Percentiles rank a stretch among this genome's conserved stretches.
These are phyloP conservation scores for Pichia membranifaciens DNA, from an alignment of 805 yeast genomes.

Conservation along the genomic window DNA sequence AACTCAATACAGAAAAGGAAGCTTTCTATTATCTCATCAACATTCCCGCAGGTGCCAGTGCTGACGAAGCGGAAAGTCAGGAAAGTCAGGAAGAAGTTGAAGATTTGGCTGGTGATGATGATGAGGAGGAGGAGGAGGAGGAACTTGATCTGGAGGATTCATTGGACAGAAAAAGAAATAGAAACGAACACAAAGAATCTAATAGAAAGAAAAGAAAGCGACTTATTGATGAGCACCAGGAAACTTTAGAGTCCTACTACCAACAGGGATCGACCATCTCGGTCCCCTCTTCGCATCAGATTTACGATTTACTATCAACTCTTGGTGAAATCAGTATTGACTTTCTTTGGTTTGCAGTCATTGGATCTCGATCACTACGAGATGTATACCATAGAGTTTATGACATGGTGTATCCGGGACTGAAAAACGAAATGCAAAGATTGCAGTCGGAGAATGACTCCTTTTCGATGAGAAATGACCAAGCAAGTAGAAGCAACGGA, in stretches of 20 bases:
- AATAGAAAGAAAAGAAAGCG: constrained; percentile 35
- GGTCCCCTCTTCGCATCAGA: constrained; percentile 70
- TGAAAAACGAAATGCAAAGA: constrained; percentile 79
- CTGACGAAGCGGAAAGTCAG: constrained; percentile 27
- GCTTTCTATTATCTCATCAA: constrained; percentile 56
- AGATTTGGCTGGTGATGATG: constrained; percentile 27
- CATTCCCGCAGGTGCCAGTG: constrained; percentile 33
- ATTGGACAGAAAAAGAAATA: constrained; percentile 35
- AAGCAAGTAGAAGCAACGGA: background rate
- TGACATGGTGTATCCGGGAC: constrained; percentile 61
- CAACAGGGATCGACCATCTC: constrained; percentile 73
- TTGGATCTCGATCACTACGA: constrained; percentile 83
- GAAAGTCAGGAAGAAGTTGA: constrained; percentile 25
- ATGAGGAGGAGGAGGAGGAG: constrained; percentile 13
- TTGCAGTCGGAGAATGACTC: constrained; percentile 33
- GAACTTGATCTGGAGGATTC: constrained; percentile 18
- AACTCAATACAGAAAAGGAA: constrained; percentile 46
- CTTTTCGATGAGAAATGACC: background rate
- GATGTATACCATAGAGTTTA: constrained; percentile 69
- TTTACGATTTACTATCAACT: constrained; percentile 71
- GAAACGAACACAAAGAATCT: constrained; percentile 17
- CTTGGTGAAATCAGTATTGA: constrained; percentile 76
- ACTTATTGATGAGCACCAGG: constrained; percentile 43
- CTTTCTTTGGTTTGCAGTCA: constrained; percentile 76
- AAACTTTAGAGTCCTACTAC: constrained; percentile 66